Evolutionary conservation across 305 asterid genomes (phyloP), one percentile per base, ranked within the genome.

Genomic region (Solanum chacoense): DNA sequence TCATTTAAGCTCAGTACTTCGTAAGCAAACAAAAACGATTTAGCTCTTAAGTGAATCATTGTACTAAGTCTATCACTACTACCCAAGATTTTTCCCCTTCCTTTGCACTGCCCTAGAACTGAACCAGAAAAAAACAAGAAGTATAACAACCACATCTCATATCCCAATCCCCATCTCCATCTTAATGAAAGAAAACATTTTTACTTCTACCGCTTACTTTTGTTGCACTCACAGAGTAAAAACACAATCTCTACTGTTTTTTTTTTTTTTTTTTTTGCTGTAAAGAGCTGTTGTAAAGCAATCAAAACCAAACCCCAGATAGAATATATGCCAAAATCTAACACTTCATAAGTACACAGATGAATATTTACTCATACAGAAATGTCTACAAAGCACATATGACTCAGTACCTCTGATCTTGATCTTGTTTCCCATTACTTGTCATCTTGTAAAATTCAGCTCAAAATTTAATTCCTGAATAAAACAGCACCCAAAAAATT

Each of bases 321-420:
- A 42, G 16, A 2, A 31, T 13, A 45, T 0, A 45, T 29, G 9
- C 69, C 72, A 0, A 81, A 81, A 81, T 31, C 72, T 29, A 81
- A 81, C 86, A 45, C 6, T 29, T 81, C 12, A 77, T n/a, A 22
- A 32, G 77, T 72, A 18, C 78, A 72, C 37, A 72, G 8, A 22
- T 38, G 11, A 8, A 77, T 26, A 26, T 83, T 75, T 14, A 85
- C 20, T n/a, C 45, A 55, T 45, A 77, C 2, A 65, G 38, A 81
- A 18, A 40, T 31, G 14, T 7, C 29, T 29, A 1, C 11, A 32
- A 80, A n/a, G 40, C 65, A 69, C 22, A 42, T 16, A 9, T 1
- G 59, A 31, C 1, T 59, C 12, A 71, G 73, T 90, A 95, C 98
- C 96, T 93, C 90, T 90, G 94, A 90, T 92, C 94, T 87, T 91